Percentiles rank a stretch among this genome's conserved stretches.
phyloP scores from a whole-genome alignment of 78 protist genomes.

The Cyanophora paradoxa region DNA sequence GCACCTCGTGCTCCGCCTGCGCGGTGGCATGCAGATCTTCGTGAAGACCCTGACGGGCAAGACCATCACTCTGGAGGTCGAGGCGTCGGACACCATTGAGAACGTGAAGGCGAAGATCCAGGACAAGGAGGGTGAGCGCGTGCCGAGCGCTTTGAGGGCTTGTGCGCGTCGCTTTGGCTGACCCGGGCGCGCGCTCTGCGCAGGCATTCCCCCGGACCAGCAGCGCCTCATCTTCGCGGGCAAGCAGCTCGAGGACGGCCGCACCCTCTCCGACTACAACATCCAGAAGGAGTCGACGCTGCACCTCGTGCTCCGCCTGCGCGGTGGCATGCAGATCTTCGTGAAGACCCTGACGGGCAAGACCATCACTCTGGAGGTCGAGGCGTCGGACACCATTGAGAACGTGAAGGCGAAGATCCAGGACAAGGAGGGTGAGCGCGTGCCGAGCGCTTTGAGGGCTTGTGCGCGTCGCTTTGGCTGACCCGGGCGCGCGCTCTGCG shows the following conservation, averaged over 20 bases:
- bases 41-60: constrained; percentile 79
- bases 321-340: constrained; percentile 63
- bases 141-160: too few species aligned
- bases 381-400: constrained; percentile 29
- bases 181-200: too few species aligned
- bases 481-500: too few species aligned
- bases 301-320: constrained; percentile 74
- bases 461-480: too few species aligned
- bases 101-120: constrained; percentile 37
- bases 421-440: constrained; percentile 76
- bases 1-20: constrained; percentile 74
- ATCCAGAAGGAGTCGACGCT: constrained; percentile 87
- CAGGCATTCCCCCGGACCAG: constrained; percentile 60
- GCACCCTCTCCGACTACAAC: constrained; percentile 54
- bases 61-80: constrained; percentile 65
- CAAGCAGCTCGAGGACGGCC: constrained; percentile 62
- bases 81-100: constrained; percentile 29
- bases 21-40: constrained; percentile 63
- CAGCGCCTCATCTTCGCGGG: constrained; percentile 61
- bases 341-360: constrained; percentile 79
- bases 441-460: too few species aligned
- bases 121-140: constrained; percentile 76
- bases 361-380: constrained; percentile 65
- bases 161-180: too few species aligned
- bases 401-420: constrained; percentile 37